A percentile compares a stretch with the other conserved stretches of the same genome.
Evolutionary conservation across 2,329 filamentous ascomycete species (phyloP).

Genomic region (Apiospora phragmitis): DNA sequence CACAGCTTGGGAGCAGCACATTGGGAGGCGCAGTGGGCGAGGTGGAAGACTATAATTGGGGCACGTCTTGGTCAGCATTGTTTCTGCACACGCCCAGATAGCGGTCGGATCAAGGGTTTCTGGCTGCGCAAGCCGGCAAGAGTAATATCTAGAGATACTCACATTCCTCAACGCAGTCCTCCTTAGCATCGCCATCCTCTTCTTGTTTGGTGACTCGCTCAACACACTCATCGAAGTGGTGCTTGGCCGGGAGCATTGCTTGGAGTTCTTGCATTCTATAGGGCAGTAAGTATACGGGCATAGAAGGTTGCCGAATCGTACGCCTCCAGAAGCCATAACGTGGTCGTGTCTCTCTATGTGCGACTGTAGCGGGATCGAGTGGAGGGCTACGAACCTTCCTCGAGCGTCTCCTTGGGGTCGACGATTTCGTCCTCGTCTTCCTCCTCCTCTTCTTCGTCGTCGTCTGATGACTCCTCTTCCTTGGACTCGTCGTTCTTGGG

Average conservation of each 20-base stretch:
- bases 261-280: constrained; percentile 85
- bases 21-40: constrained; percentile 88
- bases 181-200: constrained; percentile 71
- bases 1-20: constrained; percentile 98
- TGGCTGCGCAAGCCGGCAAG: not conserved
- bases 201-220: constrained; percentile 80
- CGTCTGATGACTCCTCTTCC: constrained; percentile 36
- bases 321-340: not conserved
- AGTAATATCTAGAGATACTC: constrained; percentile 45
- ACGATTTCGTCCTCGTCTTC: constrained; percentile 80
- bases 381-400: constrained; percentile 74
- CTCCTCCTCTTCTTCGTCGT: constrained; percentile 59
- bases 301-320: not conserved
- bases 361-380: constrained; percentile 10
- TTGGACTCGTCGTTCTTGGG: constrained; percentile 41
- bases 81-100: not conserved
- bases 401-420: constrained; percentile 84
- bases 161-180: constrained; percentile 99
- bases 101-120: not conserved
- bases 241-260: constrained; percentile 84
- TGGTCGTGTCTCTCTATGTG: not conserved
- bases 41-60: constrained; percentile 85
- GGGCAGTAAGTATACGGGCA: not conserved
- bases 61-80: not conserved
- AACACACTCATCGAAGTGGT: constrained; percentile 98